Percentiles rank a stretch among this genome's conserved stretches.
Evolutionary conservation across 768 basidiomycete species (phyloP).

Genomic region (Hemileccinum impolitum): DNA sequence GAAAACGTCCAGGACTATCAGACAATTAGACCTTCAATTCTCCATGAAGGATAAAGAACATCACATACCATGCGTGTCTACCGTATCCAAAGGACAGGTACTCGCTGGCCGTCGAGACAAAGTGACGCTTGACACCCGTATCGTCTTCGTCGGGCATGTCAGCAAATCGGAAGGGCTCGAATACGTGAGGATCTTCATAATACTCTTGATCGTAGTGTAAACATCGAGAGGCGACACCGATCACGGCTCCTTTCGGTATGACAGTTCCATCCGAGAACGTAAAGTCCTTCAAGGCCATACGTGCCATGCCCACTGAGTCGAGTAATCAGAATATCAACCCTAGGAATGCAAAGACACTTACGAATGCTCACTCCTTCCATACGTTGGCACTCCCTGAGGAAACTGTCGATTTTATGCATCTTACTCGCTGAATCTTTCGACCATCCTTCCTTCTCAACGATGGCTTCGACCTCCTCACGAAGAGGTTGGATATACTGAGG

Average conservation of each 20-base stretch:
- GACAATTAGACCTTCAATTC: background rate
- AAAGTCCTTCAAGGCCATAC: slow-evolving; percentile 29
- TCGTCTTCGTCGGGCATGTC: slow-evolving; percentile 32
- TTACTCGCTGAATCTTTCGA: slow-evolving; percentile 21
- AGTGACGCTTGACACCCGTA: slow-evolving; percentile 26
- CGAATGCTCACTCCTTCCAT: slow-evolving; percentile 23
- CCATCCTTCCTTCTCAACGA: slow-evolving; percentile 25
- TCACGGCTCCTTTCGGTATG: slow-evolving; percentile 28
- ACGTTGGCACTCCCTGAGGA: slow-evolving; percentile 35
- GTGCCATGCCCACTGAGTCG: slow-evolving; percentile 23
- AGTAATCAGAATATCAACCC: background rate
- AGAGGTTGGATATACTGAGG: slow-evolving; percentile 33
- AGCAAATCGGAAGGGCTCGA: slow-evolving; percentile 49
- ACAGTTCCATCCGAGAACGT: slow-evolving; percentile 36
- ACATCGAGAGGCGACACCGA: slow-evolving; percentile 21
- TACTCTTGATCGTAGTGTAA: slow-evolving; percentile 14
- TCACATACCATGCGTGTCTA: slow-evolving; percentile 18
- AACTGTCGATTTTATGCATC: slow-evolving; percentile 37
- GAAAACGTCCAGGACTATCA: slow-evolving; percentile 33
- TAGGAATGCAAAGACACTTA: slow-evolving; percentile 1
- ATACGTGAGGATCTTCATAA: slow-evolving; percentile 33
- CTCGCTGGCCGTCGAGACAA: slow-evolving; percentile 30
- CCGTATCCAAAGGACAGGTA: slow-evolving; percentile 37
- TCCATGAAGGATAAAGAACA: slow-evolving; percentile 1
- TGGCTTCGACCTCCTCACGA: slow-evolving; percentile 34